phyloP scores from a whole-genome alignment of 2,329 filamentous ascomycete species.

The Stachybotrys echinatus region DNA sequence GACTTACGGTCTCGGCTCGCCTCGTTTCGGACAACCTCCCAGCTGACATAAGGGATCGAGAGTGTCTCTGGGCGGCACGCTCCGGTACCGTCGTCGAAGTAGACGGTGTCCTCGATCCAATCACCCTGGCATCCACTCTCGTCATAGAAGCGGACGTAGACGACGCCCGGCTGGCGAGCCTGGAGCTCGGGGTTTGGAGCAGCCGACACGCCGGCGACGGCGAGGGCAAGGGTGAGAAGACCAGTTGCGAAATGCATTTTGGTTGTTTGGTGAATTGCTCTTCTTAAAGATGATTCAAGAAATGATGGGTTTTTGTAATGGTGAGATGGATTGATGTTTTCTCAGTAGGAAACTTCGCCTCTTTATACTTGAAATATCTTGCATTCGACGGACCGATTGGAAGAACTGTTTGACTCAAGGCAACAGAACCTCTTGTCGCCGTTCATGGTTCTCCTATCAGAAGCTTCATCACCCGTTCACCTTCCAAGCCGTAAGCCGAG shows the following conservation, averaged over 20 bases:
- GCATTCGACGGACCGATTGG: no score
- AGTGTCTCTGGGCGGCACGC: neutral
- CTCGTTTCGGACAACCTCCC: neutral
- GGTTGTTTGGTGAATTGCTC: neutral
- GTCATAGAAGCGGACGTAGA: neutral
- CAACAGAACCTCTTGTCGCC: no score
- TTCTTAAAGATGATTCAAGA: neutral
- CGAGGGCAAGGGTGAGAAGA: neutral
- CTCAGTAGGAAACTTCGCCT: no score
- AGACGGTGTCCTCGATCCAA: neutral
- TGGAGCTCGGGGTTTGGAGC: neutral
- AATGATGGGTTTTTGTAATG: neutral
- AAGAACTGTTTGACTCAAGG: no score
- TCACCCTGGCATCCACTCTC: neutral
- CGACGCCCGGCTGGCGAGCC: neutral
- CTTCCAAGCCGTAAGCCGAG: no score
- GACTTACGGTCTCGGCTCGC: neutral
- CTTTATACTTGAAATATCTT: no score
- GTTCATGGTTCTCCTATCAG: no score
- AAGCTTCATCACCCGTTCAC: no score
- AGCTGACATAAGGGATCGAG: neutral
- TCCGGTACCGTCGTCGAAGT: neutral
- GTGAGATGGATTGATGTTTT: no score
- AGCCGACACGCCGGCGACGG: neutral
- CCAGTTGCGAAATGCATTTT: neutral